Conservation (phyloP, 805 yeast species). For the Cyberlindnera xylosilytica region DNA sequence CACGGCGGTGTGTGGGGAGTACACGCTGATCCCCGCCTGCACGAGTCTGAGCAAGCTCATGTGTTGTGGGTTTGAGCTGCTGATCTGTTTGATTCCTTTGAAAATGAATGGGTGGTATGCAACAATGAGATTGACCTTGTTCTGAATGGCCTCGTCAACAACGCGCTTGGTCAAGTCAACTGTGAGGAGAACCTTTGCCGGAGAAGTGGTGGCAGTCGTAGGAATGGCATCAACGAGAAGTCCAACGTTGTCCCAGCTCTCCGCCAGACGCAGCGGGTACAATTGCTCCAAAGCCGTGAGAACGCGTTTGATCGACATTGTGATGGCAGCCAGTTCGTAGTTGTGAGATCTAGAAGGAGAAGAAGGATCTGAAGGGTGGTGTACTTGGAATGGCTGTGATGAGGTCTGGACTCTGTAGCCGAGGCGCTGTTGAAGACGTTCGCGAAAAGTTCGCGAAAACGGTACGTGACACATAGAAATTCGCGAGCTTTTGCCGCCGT, state of each 20-base stretch:
- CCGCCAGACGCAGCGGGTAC: slow-evolving; percentile 84
- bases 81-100: slow-evolving; percentile 75
- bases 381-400: too few species aligned
- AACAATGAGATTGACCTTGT: slow-evolving; percentile 54
- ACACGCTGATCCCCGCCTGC: slow-evolving; percentile 79
- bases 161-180: slow-evolving; percentile 84
- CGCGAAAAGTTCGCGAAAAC: too few species aligned
- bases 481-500: too few species aligned
- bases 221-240: slow-evolving; percentile 74
- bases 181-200: slow-evolving; percentile 53
- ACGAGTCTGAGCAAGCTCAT: slow-evolving; percentile 67
- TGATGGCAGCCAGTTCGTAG: too few species aligned
- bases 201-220: slow-evolving; percentile 12
- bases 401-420: too few species aligned
- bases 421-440: too few species aligned
- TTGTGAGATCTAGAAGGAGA: too few species aligned
- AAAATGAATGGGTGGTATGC: slow-evolving; percentile 97
- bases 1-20: slow-evolving; percentile 94
- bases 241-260: slow-evolving; percentile 96
- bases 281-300: slow-evolving; percentile 58
- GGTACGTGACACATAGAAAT: too few species aligned
- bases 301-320: slow-evolving; percentile 38
- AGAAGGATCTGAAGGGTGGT: too few species aligned
- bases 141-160: slow-evolving; percentile 74
- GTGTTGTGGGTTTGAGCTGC: slow-evolving; percentile 73